A percentile compares a stretch with the other conserved stretches of the same genome.
phyloP scores from a whole-genome alignment of 2,329 filamentous ascomycete species.

The Xylariaceae sp. region DNA sequence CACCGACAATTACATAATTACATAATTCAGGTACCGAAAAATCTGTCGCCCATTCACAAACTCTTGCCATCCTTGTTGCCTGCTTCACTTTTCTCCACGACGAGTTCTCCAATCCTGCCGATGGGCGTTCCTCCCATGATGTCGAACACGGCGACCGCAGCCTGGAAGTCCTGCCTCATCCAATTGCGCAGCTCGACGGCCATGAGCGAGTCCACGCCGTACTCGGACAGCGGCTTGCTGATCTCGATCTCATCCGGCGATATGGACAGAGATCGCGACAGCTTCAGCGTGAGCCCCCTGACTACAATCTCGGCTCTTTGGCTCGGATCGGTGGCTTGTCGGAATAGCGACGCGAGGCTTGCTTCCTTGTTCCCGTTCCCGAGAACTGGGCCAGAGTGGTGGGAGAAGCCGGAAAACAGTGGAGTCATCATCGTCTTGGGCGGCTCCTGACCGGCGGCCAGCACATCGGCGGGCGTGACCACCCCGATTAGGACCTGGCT shows the following conservation, averaged over 20 bases:
- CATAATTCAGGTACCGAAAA: no score
- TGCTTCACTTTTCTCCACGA: not conserved
- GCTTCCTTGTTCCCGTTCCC: slow-evolving; percentile 6
- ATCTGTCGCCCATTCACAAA: no score
- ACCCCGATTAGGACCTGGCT: slow-evolving; percentile 14
- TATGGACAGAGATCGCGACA: slow-evolving; percentile 19
- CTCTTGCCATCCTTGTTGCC: no score
- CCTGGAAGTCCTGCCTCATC: slow-evolving; percentile 17
- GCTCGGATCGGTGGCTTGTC: not conserved
- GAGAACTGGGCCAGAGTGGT: not conserved
- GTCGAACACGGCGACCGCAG: slow-evolving; percentile 16
- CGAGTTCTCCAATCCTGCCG: slow-evolving; percentile 7
- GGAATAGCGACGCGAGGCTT: slow-evolving; percentile 6
- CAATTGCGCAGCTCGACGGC: slow-evolving; percentile 31
- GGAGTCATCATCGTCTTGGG: not conserved
- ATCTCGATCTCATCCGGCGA: slow-evolving; percentile 20
- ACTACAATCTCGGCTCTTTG: slow-evolving; percentile 14
- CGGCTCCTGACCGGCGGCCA: slow-evolving; percentile 6
- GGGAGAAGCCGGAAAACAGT: slow-evolving; percentile 4
- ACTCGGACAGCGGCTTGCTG: slow-evolving; percentile 20
- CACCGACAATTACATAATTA: no score
- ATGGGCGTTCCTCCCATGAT: slow-evolving; percentile 16
- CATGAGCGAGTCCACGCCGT: slow-evolving; percentile 30
- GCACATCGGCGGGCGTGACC: slow-evolving; percentile 12
- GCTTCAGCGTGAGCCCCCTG: slow-evolving; percentile 12